Evolutionary conservation across 1,284 basidiomycete genomes (phyloP).

Genomic region (Coniferiporia weirii): DNA sequence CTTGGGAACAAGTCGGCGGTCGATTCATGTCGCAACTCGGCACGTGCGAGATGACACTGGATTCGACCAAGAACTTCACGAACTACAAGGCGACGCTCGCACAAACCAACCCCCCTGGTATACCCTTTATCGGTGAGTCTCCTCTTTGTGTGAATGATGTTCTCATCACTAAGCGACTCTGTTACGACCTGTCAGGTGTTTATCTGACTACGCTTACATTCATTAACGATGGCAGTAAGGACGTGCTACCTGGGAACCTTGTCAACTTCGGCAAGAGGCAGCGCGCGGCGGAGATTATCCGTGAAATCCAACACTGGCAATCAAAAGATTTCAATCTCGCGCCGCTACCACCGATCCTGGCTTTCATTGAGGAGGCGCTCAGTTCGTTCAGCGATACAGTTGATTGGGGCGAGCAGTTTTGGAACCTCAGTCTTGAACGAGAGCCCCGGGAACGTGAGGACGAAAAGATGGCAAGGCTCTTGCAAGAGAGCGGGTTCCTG

Average conservation of each 20-base stretch:
- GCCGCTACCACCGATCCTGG: conserved; percentile 61
- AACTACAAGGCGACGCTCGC: conserved; percentile 87
- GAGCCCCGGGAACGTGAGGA: conserved; percentile 94
- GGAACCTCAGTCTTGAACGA: conserved; percentile 77
- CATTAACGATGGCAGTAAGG: conserved; percentile 97
- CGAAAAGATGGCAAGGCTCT: conserved; percentile 79
- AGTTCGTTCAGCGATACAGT: conserved; percentile 55
- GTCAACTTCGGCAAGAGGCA: conserved; percentile 97
- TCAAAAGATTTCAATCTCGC: conserved; percentile 84
- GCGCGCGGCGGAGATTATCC: conserved; percentile 90
- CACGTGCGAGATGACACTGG: conserved; percentile 77
- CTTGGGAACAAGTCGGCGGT: conserved; percentile 88
- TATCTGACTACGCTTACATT: conserved; percentile 95
- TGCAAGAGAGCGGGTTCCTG: conserved; percentile 87
- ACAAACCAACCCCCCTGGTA: conserved; percentile 87
- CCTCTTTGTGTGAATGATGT: not conserved
- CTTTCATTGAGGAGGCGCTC: conserved; percentile 77
- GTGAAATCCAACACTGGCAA: conserved; percentile 96
- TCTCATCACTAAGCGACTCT: not conserved
- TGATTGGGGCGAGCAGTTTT: conserved; percentile 61
- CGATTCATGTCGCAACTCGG: conserved; percentile 64
- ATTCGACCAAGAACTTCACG: conserved; percentile 89
- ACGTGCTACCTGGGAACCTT: conserved; percentile 73
- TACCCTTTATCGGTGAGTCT: conserved; percentile 88
- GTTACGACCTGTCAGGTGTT: conserved; percentile 54